Conservation (phyloP, 192 early-diverging fungal genomes). For the Chytriomyces sp. region DNA sequence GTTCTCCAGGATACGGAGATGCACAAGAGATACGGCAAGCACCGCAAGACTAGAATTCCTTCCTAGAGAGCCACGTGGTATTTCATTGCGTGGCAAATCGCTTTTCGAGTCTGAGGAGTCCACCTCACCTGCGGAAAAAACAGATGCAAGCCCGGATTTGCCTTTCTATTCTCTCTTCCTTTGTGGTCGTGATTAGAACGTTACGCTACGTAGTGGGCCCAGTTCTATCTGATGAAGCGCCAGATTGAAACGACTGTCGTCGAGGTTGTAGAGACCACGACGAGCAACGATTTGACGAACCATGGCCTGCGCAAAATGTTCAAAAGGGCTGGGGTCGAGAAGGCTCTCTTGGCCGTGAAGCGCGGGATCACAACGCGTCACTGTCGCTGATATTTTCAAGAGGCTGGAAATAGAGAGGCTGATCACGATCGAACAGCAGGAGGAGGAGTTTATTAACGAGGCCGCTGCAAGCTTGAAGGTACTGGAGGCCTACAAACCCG, state of each 20-base stretch:
- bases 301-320: slow-evolving; percentile 26
- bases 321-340: slow-evolving; percentile 26
- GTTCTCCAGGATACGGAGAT: slow-evolving; percentile 43
- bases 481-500: slow-evolving; percentile 24
- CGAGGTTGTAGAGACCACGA: slow-evolving; percentile 6
- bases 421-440: background rate
- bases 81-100: slow-evolving; percentile 23
- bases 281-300: slow-evolving; percentile 15
- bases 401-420: slow-evolving; percentile 13
- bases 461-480: background rate
- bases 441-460: slow-evolving; percentile 8
- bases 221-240: slow-evolving; percentile 33
- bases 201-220: slow-evolving; percentile 41
- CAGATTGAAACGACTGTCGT: slow-evolving; percentile 22
- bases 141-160: slow-evolving; percentile 49
- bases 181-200: slow-evolving; percentile 43
- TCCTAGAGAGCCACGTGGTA: slow-evolving; percentile 47
- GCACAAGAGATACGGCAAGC: slow-evolving; percentile 49
- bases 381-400: slow-evolving; percentile 36
- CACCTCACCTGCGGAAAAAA: background rate
- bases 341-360: slow-evolving; percentile 26
- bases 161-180: slow-evolving; percentile 34
- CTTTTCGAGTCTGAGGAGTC: background rate
- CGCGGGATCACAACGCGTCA: slow-evolving; percentile 23
- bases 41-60: slow-evolving; percentile 49